Base-by-base conservation (phyloP, 2,329 filamentous ascomycete genomes). In the Aspergillus puulaauensis region DNA sequence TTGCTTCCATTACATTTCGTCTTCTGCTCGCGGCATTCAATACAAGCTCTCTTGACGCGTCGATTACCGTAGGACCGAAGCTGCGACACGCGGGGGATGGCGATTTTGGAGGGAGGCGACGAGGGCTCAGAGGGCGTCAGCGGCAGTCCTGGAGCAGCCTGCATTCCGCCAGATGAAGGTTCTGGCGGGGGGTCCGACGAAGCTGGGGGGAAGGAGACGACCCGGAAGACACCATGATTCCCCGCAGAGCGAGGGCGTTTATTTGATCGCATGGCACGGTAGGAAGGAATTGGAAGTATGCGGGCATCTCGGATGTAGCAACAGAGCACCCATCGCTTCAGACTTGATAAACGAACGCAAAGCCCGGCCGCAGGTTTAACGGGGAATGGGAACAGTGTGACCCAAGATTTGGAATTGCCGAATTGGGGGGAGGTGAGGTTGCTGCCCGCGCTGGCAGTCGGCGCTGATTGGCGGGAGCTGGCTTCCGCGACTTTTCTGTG, bases 1-100 rank as follows among this genome's bases (percentile, higher is more conserved):
- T 70, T 72, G 62, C 78, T 74, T 5, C 77, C 77, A 59, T 72
- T 76, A 66, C 77, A 79, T 67, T 78, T 79, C 52, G 75, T 77
- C 64, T 79, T 79, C 49, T 77, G 72, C 43, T 77, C 72, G 11
- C 77, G 74, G 59, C 77, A 79, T 50, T 75, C 74, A 60, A 79
- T 76, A 55, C 77, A 79, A 6, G 77, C 77, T 41, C 67, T 68
- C 54, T 70, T 71, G 37, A 73, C 71, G 23, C 72, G 70, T 49
- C 70, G 68, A 35, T 64, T 70, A 48, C 56, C 67, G 63, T 58
- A 66, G 49, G 40, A 60, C 58, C 62, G 63, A 11, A 64, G 45
- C 37, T 63, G 63, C 12, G 63, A 54, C 5, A 61, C 61, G 31
- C 70, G 64, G n/a, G 70, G 70, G 12, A 73, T 73, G 19, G 67